Evolutionary conservation across 2,329 filamentous ascomycete genomes (phyloP), one percentile per base, ranked within the genome.

Genomic region (Nothophoma quercina): DNA sequence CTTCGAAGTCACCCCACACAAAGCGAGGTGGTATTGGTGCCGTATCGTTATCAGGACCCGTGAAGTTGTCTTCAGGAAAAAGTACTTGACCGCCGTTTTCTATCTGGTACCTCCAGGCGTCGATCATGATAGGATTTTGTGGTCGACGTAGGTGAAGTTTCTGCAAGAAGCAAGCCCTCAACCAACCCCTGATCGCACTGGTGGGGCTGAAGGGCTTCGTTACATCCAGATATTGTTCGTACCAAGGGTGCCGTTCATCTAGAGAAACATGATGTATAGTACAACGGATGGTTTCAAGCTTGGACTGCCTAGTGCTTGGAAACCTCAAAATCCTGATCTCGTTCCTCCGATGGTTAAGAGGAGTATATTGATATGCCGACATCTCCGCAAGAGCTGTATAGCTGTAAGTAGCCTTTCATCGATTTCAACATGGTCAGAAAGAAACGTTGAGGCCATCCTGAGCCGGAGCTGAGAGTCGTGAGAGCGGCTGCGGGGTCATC

Each of bases 1-100:
- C 36, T 16, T 41, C 45, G 9, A 41, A 41, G 7, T 41, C 36
- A 2, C 36, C 45, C 45, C 45, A 41, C 6, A 12, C 12, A n/a
- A 28, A 48, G 21, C 36, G 36, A n/a, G 36, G 13, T 8, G 36
- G 16, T 21, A 48, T 16, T 6, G 35, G 12, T 9, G 25, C 34
- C 2, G 7, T 15, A 19, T 26, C n/a, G 8, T 25, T 6, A 8
- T 16, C 22, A 13, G 9, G 5, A 6, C 25, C 6, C 10, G 6
- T 10, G 25, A 13, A n/a, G 8, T 16, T 22, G 19, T 35, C 5
- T 1, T 15, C 9, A 12, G 4, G 4, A 4, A 22, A n/a, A 6
- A 15, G 10, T 7, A 5, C 15, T 15, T 19, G 25, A 15, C 13
- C 6, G 4, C 9, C 28, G 13, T 33, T 12, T 8, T 33, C 40